A percentile compares a stretch with the other conserved stretches of the same genome.
Conservation (phyloP, 768 basidiomycete genomes). For the Pleurotus sapidus region DNA sequence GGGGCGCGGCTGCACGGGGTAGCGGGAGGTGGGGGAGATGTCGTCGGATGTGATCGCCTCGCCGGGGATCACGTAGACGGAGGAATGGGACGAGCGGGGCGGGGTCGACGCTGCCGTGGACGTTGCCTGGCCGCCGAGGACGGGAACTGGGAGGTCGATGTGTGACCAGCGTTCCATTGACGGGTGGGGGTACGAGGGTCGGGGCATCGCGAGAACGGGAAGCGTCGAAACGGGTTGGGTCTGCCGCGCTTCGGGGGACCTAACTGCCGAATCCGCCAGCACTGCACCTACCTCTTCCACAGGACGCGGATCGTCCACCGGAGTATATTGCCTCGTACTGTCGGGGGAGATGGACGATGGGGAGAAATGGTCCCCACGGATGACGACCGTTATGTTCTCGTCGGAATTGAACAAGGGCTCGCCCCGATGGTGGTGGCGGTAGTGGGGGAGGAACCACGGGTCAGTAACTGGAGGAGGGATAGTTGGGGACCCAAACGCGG, state of each 20-base stretch:
- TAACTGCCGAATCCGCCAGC: no score
- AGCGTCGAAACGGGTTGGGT: not conserved
- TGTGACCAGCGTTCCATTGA: not conserved
- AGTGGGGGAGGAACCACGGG: no score
- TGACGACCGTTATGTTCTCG: constrained; percentile 5
- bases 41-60: constrained; percentile 5
- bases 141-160: not conserved
- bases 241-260: not conserved
- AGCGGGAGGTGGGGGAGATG: not conserved
- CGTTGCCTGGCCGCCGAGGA: no score
- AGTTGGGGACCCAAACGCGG: not conserved
- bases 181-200: constrained; percentile 2
- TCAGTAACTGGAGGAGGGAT: no score
- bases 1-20: not conserved
- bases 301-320: not conserved
- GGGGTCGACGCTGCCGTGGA: not conserved
- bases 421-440: not conserved
- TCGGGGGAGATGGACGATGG: not conserved
- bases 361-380: constrained; percentile 4
- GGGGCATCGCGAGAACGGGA: not conserved
- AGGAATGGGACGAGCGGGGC: not conserved
- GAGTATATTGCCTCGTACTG: not conserved
- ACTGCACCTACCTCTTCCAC: no score
- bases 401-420: constrained; percentile 4
- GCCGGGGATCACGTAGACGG: constrained; percentile 2